Conservation (phyloP, 208 protist species). For the Blechomonas ayalai region DNA sequence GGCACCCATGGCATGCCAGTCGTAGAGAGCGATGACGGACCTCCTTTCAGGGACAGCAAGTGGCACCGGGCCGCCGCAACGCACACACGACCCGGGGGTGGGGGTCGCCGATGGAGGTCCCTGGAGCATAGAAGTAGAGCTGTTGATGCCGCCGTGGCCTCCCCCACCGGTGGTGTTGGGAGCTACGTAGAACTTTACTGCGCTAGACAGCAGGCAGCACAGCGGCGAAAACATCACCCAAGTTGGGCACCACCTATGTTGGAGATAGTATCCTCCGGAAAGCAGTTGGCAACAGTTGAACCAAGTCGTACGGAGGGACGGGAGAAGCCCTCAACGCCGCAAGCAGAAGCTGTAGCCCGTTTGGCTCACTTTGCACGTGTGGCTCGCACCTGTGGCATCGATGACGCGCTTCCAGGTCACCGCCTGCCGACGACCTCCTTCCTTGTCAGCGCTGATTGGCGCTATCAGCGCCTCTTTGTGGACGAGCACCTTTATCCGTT, state of each 20-base stretch:
- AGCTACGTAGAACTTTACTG: too few species aligned
- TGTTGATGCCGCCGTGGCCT: too few species aligned
- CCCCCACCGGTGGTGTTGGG: too few species aligned
- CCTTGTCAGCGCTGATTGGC: conserved; percentile 56
- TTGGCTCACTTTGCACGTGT: not conserved
- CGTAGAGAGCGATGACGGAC: too few species aligned
- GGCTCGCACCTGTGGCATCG: not conserved
- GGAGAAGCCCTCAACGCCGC: too few species aligned
- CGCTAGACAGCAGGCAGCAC: not conserved
- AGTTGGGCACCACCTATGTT: not conserved
- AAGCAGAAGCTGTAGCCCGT: not conserved
- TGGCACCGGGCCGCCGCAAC: too few species aligned
- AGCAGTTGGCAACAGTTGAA: not conserved
- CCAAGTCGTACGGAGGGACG: not conserved
- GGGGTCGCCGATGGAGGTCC: too few species aligned
- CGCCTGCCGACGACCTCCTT: conserved; percentile 42
- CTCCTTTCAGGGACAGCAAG: too few species aligned
- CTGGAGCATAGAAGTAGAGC: too few species aligned
- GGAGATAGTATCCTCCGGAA: not conserved
- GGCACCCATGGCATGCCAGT: too few species aligned
- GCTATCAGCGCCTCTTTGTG: conserved; percentile 70
- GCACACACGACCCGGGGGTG: too few species aligned
- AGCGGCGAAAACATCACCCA: conserved; percentile 5
- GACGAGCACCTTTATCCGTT: conserved; percentile 38
- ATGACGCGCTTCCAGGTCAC: conserved; percentile 23